Evolutionary conservation across 2,329 filamentous ascomycete species (phyloP), one percentile per base, ranked within the genome.

Genomic region (Lecanicillium sp.): DNA sequence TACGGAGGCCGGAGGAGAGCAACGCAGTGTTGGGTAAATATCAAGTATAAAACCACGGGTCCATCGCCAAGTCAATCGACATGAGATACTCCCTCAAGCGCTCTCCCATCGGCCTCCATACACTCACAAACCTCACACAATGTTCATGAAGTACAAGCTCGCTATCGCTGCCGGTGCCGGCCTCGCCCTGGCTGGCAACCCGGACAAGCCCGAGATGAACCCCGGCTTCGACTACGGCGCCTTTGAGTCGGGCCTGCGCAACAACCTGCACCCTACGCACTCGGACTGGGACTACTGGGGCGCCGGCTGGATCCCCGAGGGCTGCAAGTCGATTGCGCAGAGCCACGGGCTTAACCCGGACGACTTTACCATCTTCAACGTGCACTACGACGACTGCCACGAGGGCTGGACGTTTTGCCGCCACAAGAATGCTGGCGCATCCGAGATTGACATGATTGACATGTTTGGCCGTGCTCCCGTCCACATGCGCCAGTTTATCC

Each of bases 391-490:
- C 29, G 49, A 52, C 33, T 54, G 53, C 41, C 29, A 31, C n/a
- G 39, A 53, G 41, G 42, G 46, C 32, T 55, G 52, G 52, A 45
- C 50, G 30, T 49, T 56, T 29, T 55, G 53, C 33, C 45, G 52
- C 9, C 48, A 53, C 38, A 50, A 43, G 32, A 37, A 47, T 13
- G 39, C 49, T 3, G 34, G 40, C 3, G 38, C 46, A n/a, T 43
- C 31, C 29, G 34, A 48, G 36, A 40, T 40, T 10, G 44, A 46
- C 31, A 53, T 55, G 47, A 45, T 49, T n/a, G 43, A 46, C 39
- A 37, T 41, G 18, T 37, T 41, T 15, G 39, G 39, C 22, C 39
- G 39, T n/a, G 25, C 39, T 18, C 39, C 29, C 3, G 39, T 37
- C 1, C 33, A 33, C 30, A 41, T 41, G 39, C 28, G 39, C 3